phyloP scores from a whole-genome alignment of 306 rosid genomes.

The Chamaecrista fasciculata region DNA sequence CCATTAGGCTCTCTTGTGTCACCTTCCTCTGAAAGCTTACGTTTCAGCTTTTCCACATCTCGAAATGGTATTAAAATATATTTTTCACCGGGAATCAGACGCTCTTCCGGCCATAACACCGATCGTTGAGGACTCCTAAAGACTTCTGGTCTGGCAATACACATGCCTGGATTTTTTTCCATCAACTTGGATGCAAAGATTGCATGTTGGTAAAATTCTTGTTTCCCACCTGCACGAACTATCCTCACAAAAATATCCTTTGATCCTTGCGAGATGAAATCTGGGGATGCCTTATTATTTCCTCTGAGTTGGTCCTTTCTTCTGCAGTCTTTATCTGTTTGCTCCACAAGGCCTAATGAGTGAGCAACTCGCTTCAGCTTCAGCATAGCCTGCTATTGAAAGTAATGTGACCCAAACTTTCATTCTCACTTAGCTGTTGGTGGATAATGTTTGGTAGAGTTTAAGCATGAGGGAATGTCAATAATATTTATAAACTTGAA shows the following conservation, averaged over 20 bases:
- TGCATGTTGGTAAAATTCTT: conserved; percentile 49
- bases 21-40: conserved; percentile 28
- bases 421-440: conserved; percentile 29
- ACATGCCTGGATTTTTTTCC: conserved; percentile 65
- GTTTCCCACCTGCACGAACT: conserved; percentile 58
- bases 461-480: conserved; percentile 15
- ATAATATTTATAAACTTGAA: conserved; percentile 20
- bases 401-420: conserved; percentile 30
- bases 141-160: conserved; percentile 60
- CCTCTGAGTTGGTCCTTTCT: conserved; percentile 18
- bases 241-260: conserved; percentile 55
- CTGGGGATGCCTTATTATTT: conserved; percentile 20
- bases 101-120: conserved; percentile 46
- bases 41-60: conserved; percentile 54
- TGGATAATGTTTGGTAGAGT: conserved; percentile 31
- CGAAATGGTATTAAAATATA: conserved; percentile 48
- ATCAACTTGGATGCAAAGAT: conserved; percentile 55
- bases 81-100: conserved; percentile 62
- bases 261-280: conserved; percentile 25
- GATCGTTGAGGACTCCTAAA: conserved; percentile 61
- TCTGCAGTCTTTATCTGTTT: conserved; percentile 14
- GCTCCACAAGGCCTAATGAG: conserved; percentile 43
- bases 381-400: conserved; percentile 50
- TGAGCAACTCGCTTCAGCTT: conserved; percentile 49
- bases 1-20: conserved; percentile 12